Conservation (phyloP, 2,329 filamentous ascomycete genomes). For the Dactylellina cionopaga region DNA sequence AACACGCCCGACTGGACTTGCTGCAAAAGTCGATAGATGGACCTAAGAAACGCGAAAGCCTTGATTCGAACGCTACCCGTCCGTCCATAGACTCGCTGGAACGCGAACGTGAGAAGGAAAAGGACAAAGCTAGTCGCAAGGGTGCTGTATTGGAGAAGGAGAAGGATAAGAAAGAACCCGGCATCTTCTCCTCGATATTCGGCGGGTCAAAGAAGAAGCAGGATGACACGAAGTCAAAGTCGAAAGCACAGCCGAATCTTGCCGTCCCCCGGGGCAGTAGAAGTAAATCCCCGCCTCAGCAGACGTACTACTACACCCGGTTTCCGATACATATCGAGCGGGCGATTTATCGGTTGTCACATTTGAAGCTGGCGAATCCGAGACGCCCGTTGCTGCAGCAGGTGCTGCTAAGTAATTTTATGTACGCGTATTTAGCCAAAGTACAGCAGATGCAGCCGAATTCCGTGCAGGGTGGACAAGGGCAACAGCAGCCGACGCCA, state of each 20-base stretch:
- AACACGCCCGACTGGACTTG: constrained; percentile 77
- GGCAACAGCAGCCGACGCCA: constrained; percentile 59
- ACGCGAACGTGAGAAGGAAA: constrained; percentile 84
- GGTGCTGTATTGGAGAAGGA: constrained; percentile 69
- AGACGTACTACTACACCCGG: constrained; percentile 91
- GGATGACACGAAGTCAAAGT: constrained; percentile 33
- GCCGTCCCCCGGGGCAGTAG: constrained; percentile 67
- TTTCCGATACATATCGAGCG: constrained; percentile 95
- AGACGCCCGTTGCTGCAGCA: constrained; percentile 90
- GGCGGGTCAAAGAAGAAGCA: constrained; percentile 85
- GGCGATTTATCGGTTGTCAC: constrained; percentile 97
- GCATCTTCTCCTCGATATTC: constrained; percentile 93
- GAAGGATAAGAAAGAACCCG: constrained; percentile 87
- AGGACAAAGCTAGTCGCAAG: constrained; percentile 66
- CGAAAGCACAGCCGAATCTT: constrained; percentile 80
- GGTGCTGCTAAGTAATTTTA: constrained; percentile 97
- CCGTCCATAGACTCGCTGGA: constrained; percentile 74
- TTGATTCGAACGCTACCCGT: constrained; percentile 79
- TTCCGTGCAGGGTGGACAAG: constrained; percentile 70
- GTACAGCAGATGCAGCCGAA: constrained; percentile 99
- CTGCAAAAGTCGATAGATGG: constrained; percentile 86
- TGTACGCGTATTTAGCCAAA: constrained; percentile 99
- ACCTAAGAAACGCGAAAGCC: constrained; percentile 78
- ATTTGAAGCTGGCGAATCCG: constrained; percentile 98
- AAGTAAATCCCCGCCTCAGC: constrained; percentile 65